Conservation (phyloP, 768 basidiomycete species). For the Psilocybe cubensis region DNA sequence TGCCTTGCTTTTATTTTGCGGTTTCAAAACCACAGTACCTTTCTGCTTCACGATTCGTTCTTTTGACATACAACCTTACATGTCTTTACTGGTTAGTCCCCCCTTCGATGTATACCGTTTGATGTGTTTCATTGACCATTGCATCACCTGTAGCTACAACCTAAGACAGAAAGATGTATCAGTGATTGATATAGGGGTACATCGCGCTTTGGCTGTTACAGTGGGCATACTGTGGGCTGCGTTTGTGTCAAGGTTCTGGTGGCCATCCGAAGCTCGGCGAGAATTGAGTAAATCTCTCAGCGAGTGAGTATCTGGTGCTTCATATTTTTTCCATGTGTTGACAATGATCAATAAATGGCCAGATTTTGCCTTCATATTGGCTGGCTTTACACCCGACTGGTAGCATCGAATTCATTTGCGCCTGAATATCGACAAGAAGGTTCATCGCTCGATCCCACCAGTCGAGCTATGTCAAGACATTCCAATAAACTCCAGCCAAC, state of each 20-base stretch:
- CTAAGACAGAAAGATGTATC: constrained; percentile 62
- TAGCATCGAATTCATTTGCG: constrained; percentile 82
- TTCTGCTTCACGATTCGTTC: constrained; percentile 76
- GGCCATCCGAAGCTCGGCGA: constrained; percentile 92
- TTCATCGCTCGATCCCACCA: constrained; percentile 14
- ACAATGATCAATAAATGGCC: not conserved
- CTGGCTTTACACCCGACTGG: constrained; percentile 92
- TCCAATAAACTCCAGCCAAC: constrained; percentile 38
- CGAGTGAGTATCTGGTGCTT: constrained; percentile 50
- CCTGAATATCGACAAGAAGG: constrained; percentile 45
- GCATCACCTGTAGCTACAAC: constrained; percentile 65
- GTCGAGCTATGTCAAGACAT: constrained; percentile 23
- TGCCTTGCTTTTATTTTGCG: constrained; percentile 94
- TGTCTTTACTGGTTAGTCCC: constrained; percentile 64
- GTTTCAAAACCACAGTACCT: constrained; percentile 78
- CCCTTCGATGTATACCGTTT: not conserved
- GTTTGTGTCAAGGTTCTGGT: constrained; percentile 89
- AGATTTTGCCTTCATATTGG: constrained; percentile 94
- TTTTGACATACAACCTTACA: constrained; percentile 90
- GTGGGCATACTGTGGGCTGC: constrained; percentile 90
- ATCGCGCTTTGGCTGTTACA: constrained; percentile 81
- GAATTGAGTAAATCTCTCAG: constrained; percentile 85
- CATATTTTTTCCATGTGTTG: not conserved
- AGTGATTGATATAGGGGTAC: constrained; percentile 70
- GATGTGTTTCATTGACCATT: not conserved